Conservation (phyloP, 257 asterid genomes). For the Catharanthus roseus region DNA sequence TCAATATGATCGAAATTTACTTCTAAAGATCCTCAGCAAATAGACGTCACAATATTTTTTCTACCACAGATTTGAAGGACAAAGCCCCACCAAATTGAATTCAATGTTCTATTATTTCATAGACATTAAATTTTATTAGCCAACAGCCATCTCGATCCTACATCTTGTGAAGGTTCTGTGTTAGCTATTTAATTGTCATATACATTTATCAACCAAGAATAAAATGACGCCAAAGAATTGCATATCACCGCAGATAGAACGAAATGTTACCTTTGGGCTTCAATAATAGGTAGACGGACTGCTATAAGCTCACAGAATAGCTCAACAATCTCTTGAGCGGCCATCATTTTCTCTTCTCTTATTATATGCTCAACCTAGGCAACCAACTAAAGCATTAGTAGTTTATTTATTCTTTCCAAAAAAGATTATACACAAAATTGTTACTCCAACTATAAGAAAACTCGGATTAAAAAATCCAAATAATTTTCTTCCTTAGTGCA, state of each 20-base stretch:
- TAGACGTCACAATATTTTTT: not conserved
- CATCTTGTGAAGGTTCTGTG: not conserved
- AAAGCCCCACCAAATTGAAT: too few relatives aligned
- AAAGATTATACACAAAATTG: not conserved
- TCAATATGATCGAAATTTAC: not conserved
- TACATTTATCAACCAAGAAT: not conserved
- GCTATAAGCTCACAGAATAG: slow-evolving; percentile 72
- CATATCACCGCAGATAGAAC: not conserved
- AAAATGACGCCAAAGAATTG: not conserved
- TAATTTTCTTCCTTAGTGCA: not conserved
- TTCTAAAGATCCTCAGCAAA: not conserved
- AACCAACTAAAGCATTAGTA: slow-evolving; percentile 8
- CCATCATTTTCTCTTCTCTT: slow-evolving; percentile 95
- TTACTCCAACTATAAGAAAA: not conserved
- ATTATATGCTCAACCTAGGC: slow-evolving; percentile 84
- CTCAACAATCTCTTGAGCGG: slow-evolving; percentile 94
- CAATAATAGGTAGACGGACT: slow-evolving; percentile 81
- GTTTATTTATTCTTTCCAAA: not conserved
- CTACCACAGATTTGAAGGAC: not conserved
- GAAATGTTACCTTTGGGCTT: slow-evolving; percentile 56
- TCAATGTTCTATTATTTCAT: not conserved
- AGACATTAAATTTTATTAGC: not conserved
- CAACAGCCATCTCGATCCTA: not conserved
- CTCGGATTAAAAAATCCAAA: not conserved
- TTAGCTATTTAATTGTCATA: not conserved